phyloP scores from a whole-genome alignment of 1,284 basidiomycete genomes.

The Cutaneotrichosporon sp. region DNA sequence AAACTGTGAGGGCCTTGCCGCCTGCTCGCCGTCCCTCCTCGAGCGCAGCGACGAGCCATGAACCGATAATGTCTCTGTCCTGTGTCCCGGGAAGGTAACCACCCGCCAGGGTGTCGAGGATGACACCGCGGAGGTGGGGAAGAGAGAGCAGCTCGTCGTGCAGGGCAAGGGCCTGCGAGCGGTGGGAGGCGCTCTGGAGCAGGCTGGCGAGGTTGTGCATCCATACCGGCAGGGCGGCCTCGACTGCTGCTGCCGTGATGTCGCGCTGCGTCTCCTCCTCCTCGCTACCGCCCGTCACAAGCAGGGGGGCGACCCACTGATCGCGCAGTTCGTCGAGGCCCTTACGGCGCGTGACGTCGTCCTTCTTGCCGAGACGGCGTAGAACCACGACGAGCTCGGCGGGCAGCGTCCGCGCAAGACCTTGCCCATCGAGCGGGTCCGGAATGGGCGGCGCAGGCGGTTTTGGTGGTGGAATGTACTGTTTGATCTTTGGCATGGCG shows the following conservation, averaged over 20 bases:
- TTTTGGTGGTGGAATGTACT: slow-evolving; percentile 79
- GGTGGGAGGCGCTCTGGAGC: slow-evolving; percentile 72
- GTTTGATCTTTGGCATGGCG: slow-evolving; percentile 57
- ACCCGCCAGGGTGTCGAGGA: slow-evolving; percentile 56
- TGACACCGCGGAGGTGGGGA: slow-evolving; percentile 54
- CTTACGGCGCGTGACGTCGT: slow-evolving; percentile 75
- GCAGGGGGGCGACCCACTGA: slow-evolving; percentile 56
- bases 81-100: slow-evolving; percentile 55
- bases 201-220: slow-evolving; percentile 78
- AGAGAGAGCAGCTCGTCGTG: slow-evolving; percentile 65
- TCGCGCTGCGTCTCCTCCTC: slow-evolving; percentile 52
- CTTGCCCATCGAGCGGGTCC: slow-evolving; percentile 86
- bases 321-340: slow-evolving; percentile 78
- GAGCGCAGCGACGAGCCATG: slow-evolving; percentile 58
- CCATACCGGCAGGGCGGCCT: slow-evolving; percentile 72
- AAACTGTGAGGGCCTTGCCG: slow-evolving; percentile 30
- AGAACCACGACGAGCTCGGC: slow-evolving; percentile 80
- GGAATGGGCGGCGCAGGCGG: slow-evolving; percentile 77
- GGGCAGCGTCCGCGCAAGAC: slow-evolving; percentile 68
- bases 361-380: slow-evolving; percentile 82
- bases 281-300: slow-evolving; percentile 45
- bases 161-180: slow-evolving; percentile 65
- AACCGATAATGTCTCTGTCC: slow-evolving; percentile 66
- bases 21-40: slow-evolving; percentile 42
- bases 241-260: slow-evolving; percentile 37